These are phyloP conservation scores for Gillenia trifoliata DNA, from an alignment of 306 rosid genomes.

Conservation along the genomic window DNA sequence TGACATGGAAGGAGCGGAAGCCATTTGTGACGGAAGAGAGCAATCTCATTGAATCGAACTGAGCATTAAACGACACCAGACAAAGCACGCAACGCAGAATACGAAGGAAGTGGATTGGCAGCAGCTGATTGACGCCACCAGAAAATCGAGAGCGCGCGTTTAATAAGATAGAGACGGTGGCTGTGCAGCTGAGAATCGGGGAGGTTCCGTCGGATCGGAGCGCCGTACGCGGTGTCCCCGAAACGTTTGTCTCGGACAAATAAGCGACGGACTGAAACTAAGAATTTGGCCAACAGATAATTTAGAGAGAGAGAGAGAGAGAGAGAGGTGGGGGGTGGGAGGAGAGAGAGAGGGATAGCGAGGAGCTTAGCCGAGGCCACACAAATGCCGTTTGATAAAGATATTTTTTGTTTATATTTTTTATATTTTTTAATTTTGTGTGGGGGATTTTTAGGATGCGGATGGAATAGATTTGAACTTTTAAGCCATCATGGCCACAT, in stretches of 20 bases:
- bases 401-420: slow-evolving; percentile 19
- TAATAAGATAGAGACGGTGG: slow-evolving; percentile 7
- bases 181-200: slow-evolving; percentile 18
- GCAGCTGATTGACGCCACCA: slow-evolving; percentile 7
- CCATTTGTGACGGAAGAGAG: slow-evolving; percentile 51
- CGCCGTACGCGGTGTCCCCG: slow-evolving; percentile 8
- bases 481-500: neutral
- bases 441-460: slow-evolving; percentile 5
- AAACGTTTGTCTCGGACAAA: slow-evolving; percentile 23
- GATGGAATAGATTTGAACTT: neutral
- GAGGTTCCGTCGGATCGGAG: slow-evolving; percentile 6
- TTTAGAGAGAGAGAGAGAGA: slow-evolving; percentile 29
- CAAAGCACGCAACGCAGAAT: slow-evolving; percentile 10
- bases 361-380: slow-evolving; percentile 80
- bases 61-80: slow-evolving; percentile 35
- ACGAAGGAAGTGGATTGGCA: neutral
- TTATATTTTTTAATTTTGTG: neutral
- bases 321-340: slow-evolving; percentile 16
- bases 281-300: slow-evolving; percentile 45
- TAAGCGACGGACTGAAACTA: slow-evolving; percentile 40
- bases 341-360: slow-evolving; percentile 31
- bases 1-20: slow-evolving; percentile 88
- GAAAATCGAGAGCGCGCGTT: neutral
- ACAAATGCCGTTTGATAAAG: slow-evolving; percentile 60
- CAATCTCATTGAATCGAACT: slow-evolving; percentile 73